phyloP scores from a whole-genome alignment of 345 rosid genomes.

The Eucalyptus tenuipes region DNA sequence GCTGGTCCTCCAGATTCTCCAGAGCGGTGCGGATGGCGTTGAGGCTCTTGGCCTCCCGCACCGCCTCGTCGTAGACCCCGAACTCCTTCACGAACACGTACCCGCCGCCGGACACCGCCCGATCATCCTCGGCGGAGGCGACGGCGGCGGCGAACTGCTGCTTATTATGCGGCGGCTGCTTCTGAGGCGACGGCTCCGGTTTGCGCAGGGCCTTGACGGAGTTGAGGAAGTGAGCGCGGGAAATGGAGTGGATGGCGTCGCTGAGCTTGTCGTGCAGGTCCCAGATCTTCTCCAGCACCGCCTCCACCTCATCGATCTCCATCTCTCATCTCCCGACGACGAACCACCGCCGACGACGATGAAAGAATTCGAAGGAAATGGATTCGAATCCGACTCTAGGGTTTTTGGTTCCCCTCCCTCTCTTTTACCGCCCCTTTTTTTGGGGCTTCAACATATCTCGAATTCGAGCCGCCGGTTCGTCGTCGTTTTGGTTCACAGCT shows the following conservation, averaged over 20 bases:
- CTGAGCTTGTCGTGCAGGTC: conserved; percentile 94
- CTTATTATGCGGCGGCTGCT: background rate
- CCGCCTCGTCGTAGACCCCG: conserved; percentile 35
- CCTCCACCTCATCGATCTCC: conserved; percentile 90
- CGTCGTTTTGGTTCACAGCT: background rate
- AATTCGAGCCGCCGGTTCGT: background rate
- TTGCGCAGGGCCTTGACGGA: conserved; percentile 34
- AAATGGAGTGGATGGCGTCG: conserved; percentile 85
- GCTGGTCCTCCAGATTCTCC: conserved; percentile 96
- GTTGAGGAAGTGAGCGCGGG: conserved; percentile 67
- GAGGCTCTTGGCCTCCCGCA: conserved; percentile 86
- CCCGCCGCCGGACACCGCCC: conserved; percentile 32
- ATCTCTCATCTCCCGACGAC: conserved; percentile 48
- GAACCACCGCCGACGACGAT: background rate
- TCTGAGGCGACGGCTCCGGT: background rate
- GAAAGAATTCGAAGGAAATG: background rate
- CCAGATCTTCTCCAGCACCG: conserved; percentile 85
- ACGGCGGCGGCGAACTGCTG: background rate
- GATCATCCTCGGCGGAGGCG: conserved; percentile 18
- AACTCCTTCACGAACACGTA: conserved; percentile 78
- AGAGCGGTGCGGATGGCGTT: conserved; percentile 81
- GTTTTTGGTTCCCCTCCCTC: background rate
- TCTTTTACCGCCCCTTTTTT: background rate
- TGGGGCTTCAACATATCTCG: background rate
- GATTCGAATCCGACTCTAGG: background rate